Evolutionary conservation across 768 basidiomycete species (phyloP).

Genomic region (Amanita exitialis): DNA sequence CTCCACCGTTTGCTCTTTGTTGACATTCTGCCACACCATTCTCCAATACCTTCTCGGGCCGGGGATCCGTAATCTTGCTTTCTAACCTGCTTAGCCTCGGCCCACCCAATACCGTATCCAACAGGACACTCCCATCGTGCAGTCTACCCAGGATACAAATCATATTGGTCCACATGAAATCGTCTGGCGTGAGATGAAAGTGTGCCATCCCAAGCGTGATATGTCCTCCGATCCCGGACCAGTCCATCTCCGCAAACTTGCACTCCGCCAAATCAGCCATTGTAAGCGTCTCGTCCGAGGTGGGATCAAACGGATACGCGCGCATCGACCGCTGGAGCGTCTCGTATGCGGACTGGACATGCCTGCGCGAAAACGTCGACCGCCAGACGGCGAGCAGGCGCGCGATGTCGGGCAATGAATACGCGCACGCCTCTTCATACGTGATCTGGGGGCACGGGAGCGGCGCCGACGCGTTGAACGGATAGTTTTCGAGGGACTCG

Average conservation of each 20-base stretch:
- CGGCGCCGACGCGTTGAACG: constrained; percentile 20
- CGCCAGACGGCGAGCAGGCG: constrained; percentile 13
- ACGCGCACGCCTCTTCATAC: constrained; percentile 21
- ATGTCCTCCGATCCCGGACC: neutral
- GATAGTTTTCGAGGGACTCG: constrained; percentile 5
- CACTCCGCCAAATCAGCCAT: neutral
- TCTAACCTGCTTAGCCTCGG: neutral
- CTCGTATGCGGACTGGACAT: neutral
- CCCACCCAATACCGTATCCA: constrained; percentile 1
- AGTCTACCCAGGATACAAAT: neutral
- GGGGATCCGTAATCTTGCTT: neutral
- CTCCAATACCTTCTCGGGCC: neutral
- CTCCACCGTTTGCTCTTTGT: neutral
- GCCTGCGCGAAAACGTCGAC: constrained; percentile 3
- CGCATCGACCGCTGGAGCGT: neutral
- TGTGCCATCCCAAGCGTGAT: neutral
- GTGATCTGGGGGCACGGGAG: constrained; percentile 30
- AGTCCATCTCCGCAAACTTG: constrained; percentile 4
- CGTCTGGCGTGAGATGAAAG: neutral
- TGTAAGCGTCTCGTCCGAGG: neutral
- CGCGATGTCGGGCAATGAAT: constrained; percentile 19
- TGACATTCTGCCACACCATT: neutral
- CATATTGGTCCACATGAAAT: neutral
- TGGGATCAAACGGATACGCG: neutral
- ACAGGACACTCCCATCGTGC: neutral